Base-by-base conservation (phyloP, 2,329 filamentous ascomycete species). In the Mycocentrospora acerina region DNA sequence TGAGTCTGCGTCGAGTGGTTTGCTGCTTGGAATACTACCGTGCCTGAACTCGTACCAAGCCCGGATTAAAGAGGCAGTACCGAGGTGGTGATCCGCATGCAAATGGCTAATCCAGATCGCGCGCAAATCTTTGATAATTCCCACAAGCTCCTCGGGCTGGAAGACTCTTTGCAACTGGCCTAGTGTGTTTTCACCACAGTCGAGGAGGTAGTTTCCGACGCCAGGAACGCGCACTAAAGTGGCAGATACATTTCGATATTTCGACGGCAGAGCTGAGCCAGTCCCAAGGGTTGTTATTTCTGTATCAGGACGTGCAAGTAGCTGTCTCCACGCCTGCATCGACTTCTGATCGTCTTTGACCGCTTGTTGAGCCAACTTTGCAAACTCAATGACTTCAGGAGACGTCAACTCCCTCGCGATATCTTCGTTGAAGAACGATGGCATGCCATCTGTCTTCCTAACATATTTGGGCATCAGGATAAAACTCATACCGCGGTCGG, bases 41-140 rank as follows among this genome's bases (percentile, higher is more conserved):
- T 80, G 78, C 14, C 75, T 75, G 29, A 82, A 76, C 37, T 73
- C 57, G 50, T 88, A 82, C 88, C 90, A 95, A 5, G 86, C 87
- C 57, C 80, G 83, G 58, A 97, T 81, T n/a, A 97, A 73, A 5
- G 83, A 80, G n/a, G 81, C 76, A 1, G 83, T 87, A 18, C 93
- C 93, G 14, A 98, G 78, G 61, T 97, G 93, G 68, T 98, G 93
- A 69, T 98, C 93, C 4, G 93, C 93, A 67, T 98, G 93, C 46
- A 95, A 74, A 70, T 98, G 93, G 66, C 88, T 95, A 68, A 98
- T 93, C 82, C 89, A 95, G 47, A 98, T 84, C 52, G 82, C 80
- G 37, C 83, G 85, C 29, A 98, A 74, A 47, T 94, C 83, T 42
- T 74, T 77, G n/a, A 98, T 72, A 10, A 95, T 76, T n/a, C 83